These are phyloP conservation scores for Nitzschia putrida DNA, from an alignment of 108 stramenopile genomes.

Conservation along the genomic window DNA sequence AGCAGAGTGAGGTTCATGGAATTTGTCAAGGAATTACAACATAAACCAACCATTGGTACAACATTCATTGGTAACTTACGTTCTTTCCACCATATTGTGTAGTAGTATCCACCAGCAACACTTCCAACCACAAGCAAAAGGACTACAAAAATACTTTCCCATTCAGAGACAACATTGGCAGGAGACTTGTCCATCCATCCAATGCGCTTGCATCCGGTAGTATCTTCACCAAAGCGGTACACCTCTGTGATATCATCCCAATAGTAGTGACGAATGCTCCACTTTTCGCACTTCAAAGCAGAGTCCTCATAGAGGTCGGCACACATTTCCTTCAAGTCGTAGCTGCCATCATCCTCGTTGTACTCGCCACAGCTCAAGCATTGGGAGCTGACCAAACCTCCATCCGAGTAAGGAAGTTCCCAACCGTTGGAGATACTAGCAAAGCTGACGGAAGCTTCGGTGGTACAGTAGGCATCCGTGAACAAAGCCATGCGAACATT, in stretches of 20 bases:
- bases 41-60: not conserved
- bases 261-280: conserved; percentile 20
- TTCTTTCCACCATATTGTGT: conserved; percentile 19
- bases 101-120: conserved; percentile 6
- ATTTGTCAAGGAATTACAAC: not conserved
- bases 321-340: conserved; percentile 33
- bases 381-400: conserved; percentile 39
- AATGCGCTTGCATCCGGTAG: conserved; percentile 39
- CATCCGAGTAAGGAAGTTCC: conserved; percentile 38
- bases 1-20: not conserved
- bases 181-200: conserved; percentile 23
- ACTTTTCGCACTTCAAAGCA: conserved; percentile 22
- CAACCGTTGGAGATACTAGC: conserved; percentile 40
- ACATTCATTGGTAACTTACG: conserved; percentile 6
- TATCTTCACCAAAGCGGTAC: conserved; percentile 32
- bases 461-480: conserved; percentile 34
- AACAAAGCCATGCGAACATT: conserved; percentile 37
- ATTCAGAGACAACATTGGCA: not conserved
- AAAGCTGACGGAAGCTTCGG: conserved; percentile 15
- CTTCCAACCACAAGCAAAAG: conserved; percentile 4
- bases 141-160: conserved; percentile 11
- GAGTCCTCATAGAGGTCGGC: conserved; percentile 24
- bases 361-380: conserved; percentile 28
- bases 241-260: conserved; percentile 35
- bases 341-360: conserved; percentile 26